A percentile compares a stretch with the other conserved stretches of the same genome.
phyloP scores from a whole-genome alignment of 2,329 filamentous ascomycete genomes.

The Geoglossum cookeanum region DNA sequence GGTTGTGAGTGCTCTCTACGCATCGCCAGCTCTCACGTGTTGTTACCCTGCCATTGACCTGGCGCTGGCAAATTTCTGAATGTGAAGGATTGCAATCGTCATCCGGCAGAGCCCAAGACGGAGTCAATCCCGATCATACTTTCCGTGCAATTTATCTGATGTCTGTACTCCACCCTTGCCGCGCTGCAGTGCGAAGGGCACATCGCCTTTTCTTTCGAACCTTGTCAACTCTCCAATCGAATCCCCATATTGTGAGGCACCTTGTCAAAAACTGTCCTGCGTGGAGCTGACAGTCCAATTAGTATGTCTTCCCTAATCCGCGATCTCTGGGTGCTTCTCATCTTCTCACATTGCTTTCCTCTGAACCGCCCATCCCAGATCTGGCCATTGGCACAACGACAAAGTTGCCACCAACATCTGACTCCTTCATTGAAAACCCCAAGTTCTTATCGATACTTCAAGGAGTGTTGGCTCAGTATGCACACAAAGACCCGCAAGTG shows the following conservation, averaged over 20 bases:
- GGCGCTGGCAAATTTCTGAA: no score
- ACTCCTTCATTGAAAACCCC: slow-evolving; percentile 39
- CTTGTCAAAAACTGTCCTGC: background rate
- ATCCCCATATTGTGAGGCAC: slow-evolving; percentile 2
- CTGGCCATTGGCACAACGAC: slow-evolving; percentile 42
- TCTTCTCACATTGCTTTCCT: slow-evolving; percentile 40
- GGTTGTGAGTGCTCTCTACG: no score
- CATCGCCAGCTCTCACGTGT: no score
- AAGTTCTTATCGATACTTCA: slow-evolving; percentile 40
- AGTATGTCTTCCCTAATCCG: slow-evolving; percentile 40
- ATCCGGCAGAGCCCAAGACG: no score
- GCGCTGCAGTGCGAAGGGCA: background rate
- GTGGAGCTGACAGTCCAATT: background rate
- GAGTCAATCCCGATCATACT: no score
- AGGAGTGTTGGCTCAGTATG: slow-evolving; percentile 35
- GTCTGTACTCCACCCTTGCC: background rate
- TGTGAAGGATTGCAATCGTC: no score
- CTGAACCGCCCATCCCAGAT: slow-evolving; percentile 31
- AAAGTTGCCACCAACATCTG: slow-evolving; percentile 39
- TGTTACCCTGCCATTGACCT: no score
- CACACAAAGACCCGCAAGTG: slow-evolving; percentile 35
- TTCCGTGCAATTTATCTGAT: no score
- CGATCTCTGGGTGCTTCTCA: slow-evolving; percentile 26
- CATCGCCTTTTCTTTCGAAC: background rate
- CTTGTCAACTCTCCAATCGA: slow-evolving; percentile 2